phyloP scores from a whole-genome alignment of 495 filamentous ascomycete species.

The Aspergillus diversus region DNA sequence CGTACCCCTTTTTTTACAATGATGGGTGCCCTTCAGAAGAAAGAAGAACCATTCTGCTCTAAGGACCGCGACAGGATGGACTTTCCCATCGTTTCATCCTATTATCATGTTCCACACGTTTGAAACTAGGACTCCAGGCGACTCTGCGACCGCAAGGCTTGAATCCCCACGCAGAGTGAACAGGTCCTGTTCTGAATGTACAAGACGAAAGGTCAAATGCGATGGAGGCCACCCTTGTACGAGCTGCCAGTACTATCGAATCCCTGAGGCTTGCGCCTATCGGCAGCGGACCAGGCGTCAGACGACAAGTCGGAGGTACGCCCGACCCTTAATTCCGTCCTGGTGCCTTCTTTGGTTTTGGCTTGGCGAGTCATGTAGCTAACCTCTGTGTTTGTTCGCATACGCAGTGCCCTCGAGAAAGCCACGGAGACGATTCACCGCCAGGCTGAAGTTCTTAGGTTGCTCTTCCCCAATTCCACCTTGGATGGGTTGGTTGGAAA shows the following conservation, averaged over 20 bases:
- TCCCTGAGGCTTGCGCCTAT: conserved; percentile 13
- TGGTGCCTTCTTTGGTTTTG: neutral
- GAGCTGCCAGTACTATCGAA: conserved; percentile 16
- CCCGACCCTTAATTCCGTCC: neutral
- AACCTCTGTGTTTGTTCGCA: neutral
- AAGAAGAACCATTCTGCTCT: neutral
- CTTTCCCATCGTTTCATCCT: neutral
- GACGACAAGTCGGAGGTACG: conserved; percentile 13
- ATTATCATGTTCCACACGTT: conserved; percentile 16
- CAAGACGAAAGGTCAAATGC: conserved; percentile 16
- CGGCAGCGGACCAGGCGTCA: conserved; percentile 9
- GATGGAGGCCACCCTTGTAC: conserved; percentile 11
- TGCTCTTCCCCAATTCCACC: conserved; percentile 9
- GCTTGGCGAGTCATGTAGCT: neutral
- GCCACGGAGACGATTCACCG: conserved; percentile 14
- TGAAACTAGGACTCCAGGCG: conserved; percentile 4
- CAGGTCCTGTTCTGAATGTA: conserved; percentile 16
- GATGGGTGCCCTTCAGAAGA: neutral
- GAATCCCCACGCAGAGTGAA: conserved; percentile 15
- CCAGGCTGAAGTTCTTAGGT: conserved; percentile 11
- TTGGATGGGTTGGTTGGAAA: conserved; percentile 14
- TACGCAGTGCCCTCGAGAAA: conserved; percentile 11
- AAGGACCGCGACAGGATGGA: neutral
- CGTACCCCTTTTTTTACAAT: neutral
- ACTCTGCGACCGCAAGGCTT: neutral